A percentile compares a stretch with the other conserved stretches of the same genome.
These are phyloP conservation scores for Rheum nobile DNA, from an alignment of 148 eudicot species.

Conservation along the genomic window DNA sequence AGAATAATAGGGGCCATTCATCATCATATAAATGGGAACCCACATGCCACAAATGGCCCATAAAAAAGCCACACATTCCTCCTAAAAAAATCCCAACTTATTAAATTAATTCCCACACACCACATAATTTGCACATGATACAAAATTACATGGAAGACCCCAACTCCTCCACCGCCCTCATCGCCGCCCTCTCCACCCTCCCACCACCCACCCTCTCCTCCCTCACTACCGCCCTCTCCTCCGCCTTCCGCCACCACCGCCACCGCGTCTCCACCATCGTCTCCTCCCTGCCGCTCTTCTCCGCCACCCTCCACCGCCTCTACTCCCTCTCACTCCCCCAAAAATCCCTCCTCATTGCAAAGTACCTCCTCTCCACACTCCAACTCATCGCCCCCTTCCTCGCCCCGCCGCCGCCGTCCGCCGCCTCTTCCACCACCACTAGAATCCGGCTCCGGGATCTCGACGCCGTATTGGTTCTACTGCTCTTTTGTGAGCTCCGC, in stretches of 20 bases:
- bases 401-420: constrained; percentile 3
- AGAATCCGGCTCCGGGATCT: constrained; percentile 34
- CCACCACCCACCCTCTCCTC: constrained; percentile 30
- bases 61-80: constrained; percentile 1
- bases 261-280: constrained; percentile 41
- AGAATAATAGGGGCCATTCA: background rate
- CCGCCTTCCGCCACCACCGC: constrained; percentile 44
- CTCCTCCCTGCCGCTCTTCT: constrained; percentile 42
- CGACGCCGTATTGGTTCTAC: constrained; percentile 41
- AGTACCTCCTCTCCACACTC: constrained; percentile 43
- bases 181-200: constrained; percentile 43
- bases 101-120: background rate
- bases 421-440: background rate
- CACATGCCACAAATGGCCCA: constrained; percentile 1
- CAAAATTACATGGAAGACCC: background rate
- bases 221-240: constrained; percentile 32
- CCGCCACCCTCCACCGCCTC: constrained; percentile 48
- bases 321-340: constrained; percentile 48
- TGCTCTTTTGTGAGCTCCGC: constrained; percentile 46
- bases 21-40: background rate
- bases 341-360: constrained; percentile 56
- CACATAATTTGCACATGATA: background rate
- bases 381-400: constrained; percentile 22
- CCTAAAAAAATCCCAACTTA: background rate
- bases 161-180: constrained; percentile 15